These are phyloP conservation scores for Halophytophthora polymorphica DNA, from an alignment of 352 stramenopile species.

Conservation along the genomic window DNA sequence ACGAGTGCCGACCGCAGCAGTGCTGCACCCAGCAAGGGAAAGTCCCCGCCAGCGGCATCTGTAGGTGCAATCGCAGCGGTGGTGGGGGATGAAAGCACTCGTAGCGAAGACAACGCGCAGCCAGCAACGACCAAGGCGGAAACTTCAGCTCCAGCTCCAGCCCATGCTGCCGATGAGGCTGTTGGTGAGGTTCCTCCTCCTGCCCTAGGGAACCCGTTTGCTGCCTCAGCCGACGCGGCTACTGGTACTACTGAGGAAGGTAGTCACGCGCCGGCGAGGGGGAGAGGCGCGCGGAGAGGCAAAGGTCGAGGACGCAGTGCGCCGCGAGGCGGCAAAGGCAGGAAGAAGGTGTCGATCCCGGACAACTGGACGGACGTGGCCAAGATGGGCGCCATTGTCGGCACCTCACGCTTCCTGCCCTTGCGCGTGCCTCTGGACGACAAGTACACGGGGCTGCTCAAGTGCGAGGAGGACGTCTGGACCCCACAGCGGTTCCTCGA, in stretches of 20 bases:
- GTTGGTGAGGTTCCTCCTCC: not conserved
- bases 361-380: constrained; percentile 82
- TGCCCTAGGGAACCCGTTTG: no score
- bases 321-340: constrained; percentile 1
- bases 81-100: no score
- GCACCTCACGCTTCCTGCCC: constrained; percentile 51
- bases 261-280: no score
- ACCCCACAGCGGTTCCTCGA: constrained; percentile 53
- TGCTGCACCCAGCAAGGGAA: no score
- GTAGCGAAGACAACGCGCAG: no score
- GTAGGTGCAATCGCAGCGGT: no score
- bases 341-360: constrained; percentile 41
- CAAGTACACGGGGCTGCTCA: constrained; percentile 53
- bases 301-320: not conserved
- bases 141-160: no score
- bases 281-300: not conserved
- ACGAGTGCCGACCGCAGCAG: no score
- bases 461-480: constrained; percentile 43
- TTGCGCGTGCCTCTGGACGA: constrained; percentile 71
- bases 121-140: no score
- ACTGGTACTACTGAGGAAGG: no score
- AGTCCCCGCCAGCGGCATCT: no score
- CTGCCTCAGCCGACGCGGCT: no score
- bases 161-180: not conserved
- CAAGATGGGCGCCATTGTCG: constrained; percentile 65